phyloP scores from a whole-genome alignment of 805 yeast species.

The Yarrowia sp. region DNA sequence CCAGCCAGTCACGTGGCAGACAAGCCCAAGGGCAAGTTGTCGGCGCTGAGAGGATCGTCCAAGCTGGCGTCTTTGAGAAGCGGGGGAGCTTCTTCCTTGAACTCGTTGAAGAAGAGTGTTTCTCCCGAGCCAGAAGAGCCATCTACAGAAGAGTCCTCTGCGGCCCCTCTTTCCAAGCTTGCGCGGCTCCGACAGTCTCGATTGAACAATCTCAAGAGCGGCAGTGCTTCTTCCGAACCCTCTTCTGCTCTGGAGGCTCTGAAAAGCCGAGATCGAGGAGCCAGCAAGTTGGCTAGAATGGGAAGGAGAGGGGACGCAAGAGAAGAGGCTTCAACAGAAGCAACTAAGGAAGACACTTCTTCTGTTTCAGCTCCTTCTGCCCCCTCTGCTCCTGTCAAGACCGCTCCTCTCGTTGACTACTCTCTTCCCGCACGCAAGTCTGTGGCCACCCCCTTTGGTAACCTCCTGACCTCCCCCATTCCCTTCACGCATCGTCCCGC shows the following conservation, averaged over 20 bases:
- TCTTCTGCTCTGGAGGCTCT: constrained; percentile 4
- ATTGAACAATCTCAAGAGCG: constrained; percentile 10
- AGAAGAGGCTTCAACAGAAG: too few relatives aligned
- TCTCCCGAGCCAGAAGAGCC: neutral
- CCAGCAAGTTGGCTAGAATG: constrained; percentile 10
- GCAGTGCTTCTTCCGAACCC: neutral
- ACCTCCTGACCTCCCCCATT: constrained; percentile 9
- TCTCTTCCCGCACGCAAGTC: neutral
- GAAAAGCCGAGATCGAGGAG: constrained; percentile 7
- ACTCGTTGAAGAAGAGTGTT: neutral
- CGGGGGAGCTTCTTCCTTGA: neutral
- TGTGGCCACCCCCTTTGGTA: constrained; percentile 11
- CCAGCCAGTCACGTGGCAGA: too few relatives aligned
- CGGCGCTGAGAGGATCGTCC: neutral
- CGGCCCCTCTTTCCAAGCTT: constrained; percentile 15
- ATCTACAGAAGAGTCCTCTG: neutral
- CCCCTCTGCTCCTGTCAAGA: too few relatives aligned
- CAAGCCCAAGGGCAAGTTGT: neutral
- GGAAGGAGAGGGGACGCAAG: neutral
- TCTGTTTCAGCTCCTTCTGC: neutral
- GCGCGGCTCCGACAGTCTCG: constrained; percentile 7
- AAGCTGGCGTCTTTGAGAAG: constrained; percentile 7
- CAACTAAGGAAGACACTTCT: neutral
- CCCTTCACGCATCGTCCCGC: constrained; percentile 29
- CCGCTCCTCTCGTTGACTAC: constrained; percentile 11